Evolutionary conservation across 2,329 filamentous ascomycete genomes (phyloP), one percentile per base, ranked within the genome.

Genomic region (Aspergillus flavus): DNA sequence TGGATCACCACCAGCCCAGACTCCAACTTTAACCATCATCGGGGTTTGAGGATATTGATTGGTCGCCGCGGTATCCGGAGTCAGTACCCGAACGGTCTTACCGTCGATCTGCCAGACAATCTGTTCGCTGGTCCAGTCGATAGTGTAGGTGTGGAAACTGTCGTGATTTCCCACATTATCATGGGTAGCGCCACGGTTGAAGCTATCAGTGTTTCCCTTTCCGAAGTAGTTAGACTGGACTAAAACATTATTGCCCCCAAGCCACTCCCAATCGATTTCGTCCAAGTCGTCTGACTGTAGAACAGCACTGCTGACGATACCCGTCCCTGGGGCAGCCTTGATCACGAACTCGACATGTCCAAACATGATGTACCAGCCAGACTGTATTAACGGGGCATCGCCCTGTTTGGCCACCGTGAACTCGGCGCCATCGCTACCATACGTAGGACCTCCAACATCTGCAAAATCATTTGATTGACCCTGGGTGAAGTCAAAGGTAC

Each of bases 341-440:
- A 97, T 85, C 36, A 87, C 89, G 69, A 94, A 87, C 68, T 96
- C 91, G 74, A 97, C 91, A 67, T 90, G 91, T 69, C 95, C 95
- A 77, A 97, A 99, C 95, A 99, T 98, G 82, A 99, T 97, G 84
- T 97, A 98, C 87, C 96, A 98, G 72, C 95, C 87, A 65, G 93
- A 96, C 68, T 86, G 86, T 65, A 99, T 87, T 76, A 94, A 91
- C 0, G 95, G 95, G 3, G 93, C 87, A 75, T 99, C 92, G 62
- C 94, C 94, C 57, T 89, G 84, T 73, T 89, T 82, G 58, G 87
- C 80, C 58, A 99, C 89, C 30, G 92, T 93, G 76, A 99, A 96
- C 19, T 86, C 87, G 30, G 86, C 94, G 63, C 95, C 95, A 75
- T 94, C 86, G 61, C 83, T 83, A 75, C 84, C 86, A 81, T 97